Conservation (phyloP, 495 filamentous ascomycete species). For the Penicillium pulvis region DNA sequence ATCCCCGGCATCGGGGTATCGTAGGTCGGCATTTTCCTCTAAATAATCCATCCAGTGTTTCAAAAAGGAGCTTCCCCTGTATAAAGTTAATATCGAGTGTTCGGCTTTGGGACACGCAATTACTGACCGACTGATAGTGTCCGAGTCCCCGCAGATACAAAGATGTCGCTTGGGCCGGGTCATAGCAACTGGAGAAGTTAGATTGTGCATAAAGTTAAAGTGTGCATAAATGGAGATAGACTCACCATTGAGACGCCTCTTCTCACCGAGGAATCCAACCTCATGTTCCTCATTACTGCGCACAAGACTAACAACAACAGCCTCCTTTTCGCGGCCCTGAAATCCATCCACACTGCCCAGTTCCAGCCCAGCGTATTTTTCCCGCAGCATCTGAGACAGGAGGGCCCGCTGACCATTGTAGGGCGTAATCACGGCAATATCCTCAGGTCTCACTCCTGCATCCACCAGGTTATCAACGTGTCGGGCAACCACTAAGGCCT, state of each 20-base stretch:
- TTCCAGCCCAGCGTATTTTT: slow-evolving; percentile 80
- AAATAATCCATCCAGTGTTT: slow-evolving; percentile 88
- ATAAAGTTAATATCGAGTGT: not conserved
- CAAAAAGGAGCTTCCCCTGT: slow-evolving; percentile 77
- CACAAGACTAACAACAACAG: slow-evolving; percentile 86
- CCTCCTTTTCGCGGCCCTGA: slow-evolving; percentile 96
- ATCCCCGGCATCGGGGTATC: slow-evolving; percentile 74
- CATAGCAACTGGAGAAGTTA: slow-evolving; percentile 72
- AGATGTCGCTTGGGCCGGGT: slow-evolving; percentile 89
- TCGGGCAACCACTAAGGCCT: slow-evolving; percentile 74
- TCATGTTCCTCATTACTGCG: slow-evolving; percentile 84
- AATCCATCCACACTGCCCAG: slow-evolving; percentile 96
- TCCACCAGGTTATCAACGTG: slow-evolving; percentile 76
- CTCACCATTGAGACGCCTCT: slow-evolving; percentile 84
- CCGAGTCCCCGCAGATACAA: slow-evolving; percentile 88
- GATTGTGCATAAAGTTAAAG: not conserved
- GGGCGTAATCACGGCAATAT: slow-evolving; percentile 92
- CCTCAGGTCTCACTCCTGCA: slow-evolving; percentile 74
- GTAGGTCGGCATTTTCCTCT: slow-evolving; percentile 80
- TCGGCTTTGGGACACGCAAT: not conserved
- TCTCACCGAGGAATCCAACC: slow-evolving; percentile 94
- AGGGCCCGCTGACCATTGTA: slow-evolving; percentile 93
- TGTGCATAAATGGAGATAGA: not conserved
- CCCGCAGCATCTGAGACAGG: slow-evolving; percentile 72
- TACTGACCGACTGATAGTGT: slow-evolving; percentile 84